Percentiles rank a stretch among this genome's conserved stretches.
These are phyloP conservation scores for Ceratobasidium sp. DNA, from an alignment of 1,284 basidiomycete genomes.

Conservation along the genomic window DNA sequence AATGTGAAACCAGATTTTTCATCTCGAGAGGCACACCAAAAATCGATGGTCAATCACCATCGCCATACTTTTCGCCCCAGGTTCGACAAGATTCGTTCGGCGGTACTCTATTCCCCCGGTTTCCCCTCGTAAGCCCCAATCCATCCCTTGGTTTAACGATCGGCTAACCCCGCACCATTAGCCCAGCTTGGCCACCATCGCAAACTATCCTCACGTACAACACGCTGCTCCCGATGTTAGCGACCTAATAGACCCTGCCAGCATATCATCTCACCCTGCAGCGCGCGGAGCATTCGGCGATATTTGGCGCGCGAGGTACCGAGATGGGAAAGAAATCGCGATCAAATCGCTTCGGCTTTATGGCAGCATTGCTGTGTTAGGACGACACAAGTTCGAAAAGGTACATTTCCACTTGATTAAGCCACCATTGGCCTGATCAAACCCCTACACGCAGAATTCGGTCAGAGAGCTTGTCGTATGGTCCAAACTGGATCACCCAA, in stretches of 20 bases:
- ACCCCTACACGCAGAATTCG: neutral
- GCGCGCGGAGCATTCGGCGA: constrained; percentile 21
- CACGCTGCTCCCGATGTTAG: constrained; percentile 7
- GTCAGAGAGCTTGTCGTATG: constrained; percentile 9
- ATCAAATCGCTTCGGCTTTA: constrained; percentile 16
- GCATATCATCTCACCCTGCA: neutral
- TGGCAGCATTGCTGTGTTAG: neutral
- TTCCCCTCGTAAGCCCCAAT: constrained; percentile 15
- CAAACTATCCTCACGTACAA: constrained; percentile 9
- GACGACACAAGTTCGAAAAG: constrained; percentile 15
- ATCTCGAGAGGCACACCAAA: neutral
- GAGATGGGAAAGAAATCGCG: constrained; percentile 15
- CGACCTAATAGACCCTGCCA: neutral
- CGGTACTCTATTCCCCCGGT: neutral
- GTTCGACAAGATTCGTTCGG: neutral
- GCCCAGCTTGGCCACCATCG: constrained; percentile 13
- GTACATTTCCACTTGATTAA: neutral
- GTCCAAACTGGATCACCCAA: constrained; percentile 21
- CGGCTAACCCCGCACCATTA: no score
- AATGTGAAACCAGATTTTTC: constrained; percentile 21
- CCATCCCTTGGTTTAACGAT: no score
- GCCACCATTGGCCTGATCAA: neutral
- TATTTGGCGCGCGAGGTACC: constrained; percentile 13
- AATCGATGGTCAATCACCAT: no score
- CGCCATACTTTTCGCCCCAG: no score